Conservation (phyloP, 176 grass and related monocot species). For the Avena insularis region DNA sequence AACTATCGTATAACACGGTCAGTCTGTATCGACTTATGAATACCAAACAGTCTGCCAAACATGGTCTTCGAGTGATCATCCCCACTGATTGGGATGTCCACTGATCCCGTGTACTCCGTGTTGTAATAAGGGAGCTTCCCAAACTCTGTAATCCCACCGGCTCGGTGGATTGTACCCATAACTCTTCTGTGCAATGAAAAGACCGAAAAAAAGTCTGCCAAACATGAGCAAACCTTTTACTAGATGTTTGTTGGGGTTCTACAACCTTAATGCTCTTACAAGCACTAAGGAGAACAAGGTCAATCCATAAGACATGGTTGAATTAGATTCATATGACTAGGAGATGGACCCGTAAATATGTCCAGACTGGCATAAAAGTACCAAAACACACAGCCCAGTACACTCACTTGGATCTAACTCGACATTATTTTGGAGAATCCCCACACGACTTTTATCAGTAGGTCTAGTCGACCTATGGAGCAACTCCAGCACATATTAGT, state of each 20-base stretch:
- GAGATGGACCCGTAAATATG: neutral
- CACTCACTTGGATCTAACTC: neutral
- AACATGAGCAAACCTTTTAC: neutral
- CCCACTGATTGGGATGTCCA: no score
- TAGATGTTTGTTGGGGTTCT: neutral
- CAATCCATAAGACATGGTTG: neutral
- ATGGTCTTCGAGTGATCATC: no score
- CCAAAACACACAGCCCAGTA: neutral
- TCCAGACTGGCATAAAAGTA: neutral
- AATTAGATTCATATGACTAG: neutral
- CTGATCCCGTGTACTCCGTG: no score
- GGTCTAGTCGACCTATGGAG: slow-evolving; percentile 18
- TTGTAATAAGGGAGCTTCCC: no score
- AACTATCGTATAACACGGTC: neutral
- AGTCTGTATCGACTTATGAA: slow-evolving; percentile 15
- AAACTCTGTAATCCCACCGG: no score
- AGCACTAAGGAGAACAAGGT: slow-evolving; percentile 17
- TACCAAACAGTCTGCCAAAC: neutral
- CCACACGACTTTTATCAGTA: neutral
- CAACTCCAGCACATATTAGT: neutral
- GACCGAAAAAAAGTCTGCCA: neutral
- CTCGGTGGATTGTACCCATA: no score
- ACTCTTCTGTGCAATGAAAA: no score
- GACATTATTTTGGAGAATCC: neutral
- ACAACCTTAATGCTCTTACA: neutral